Evolutionary conservation across 768 basidiomycete species (phyloP).

Genomic region (Leccinum rimulosum): DNA sequence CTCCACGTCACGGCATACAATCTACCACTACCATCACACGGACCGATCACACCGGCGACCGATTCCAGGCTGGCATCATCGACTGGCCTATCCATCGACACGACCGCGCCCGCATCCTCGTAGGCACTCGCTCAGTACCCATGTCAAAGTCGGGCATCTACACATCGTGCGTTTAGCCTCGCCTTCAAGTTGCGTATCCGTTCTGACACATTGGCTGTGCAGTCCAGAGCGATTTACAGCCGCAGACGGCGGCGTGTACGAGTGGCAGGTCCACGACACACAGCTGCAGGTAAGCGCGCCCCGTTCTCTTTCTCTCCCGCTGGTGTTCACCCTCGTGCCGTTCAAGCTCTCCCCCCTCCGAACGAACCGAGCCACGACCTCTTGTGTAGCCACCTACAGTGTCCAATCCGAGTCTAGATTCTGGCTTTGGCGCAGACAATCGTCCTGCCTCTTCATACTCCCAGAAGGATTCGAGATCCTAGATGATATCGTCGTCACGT

Average conservation of each 20-base stretch:
- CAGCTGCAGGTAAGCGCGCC: conserved; percentile 21
- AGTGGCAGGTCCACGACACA: conserved; percentile 28
- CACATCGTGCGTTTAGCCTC: conserved; percentile 18
- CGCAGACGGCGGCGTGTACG: conserved; percentile 19
- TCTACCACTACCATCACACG: conserved; percentile 28
- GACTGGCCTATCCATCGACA: conserved; percentile 24
- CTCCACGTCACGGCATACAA: conserved; percentile 10
- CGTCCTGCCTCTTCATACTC: conserved; percentile 25
- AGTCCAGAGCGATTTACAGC: conserved; percentile 30
- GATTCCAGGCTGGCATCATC: conserved; percentile 28
- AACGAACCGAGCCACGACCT: not conserved
- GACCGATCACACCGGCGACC: conserved; percentile 17
- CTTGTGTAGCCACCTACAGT: conserved; percentile 29
- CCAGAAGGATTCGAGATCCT: conserved; percentile 31
- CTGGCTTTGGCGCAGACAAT: conserved; percentile 13
- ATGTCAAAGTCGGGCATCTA: conserved; percentile 24
- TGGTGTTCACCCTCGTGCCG: not conserved
- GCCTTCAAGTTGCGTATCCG: not conserved
- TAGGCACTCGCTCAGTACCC: conserved; percentile 26
- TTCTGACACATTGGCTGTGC: not conserved
- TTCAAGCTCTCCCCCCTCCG: conserved; percentile 27
- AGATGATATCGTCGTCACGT: conserved; percentile 37
- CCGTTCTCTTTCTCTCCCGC: not conserved
- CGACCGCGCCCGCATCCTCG: conserved; percentile 13
- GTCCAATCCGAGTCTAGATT: conserved; percentile 16